Percentiles rank a stretch among this genome's conserved stretches.
Conservation (phyloP, 331 rosid genomes). For the Acacia pycnantha region DNA sequence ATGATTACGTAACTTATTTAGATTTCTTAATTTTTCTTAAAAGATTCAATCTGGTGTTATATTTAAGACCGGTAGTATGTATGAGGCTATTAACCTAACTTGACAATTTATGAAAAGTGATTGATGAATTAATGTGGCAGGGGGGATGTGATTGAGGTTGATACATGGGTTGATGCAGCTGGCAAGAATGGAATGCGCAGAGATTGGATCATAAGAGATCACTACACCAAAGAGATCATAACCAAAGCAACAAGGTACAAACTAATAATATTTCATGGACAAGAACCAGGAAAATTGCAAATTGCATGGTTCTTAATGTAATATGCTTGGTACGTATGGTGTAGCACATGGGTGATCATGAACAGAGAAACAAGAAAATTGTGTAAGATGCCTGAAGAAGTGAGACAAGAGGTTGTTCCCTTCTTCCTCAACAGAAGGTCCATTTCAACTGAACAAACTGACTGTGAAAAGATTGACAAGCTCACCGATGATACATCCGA, state of each 20-base stretch:
- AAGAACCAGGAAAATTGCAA: background rate
- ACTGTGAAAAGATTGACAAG: constrained; percentile 66
- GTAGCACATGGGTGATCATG: constrained; percentile 94
- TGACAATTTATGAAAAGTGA: background rate
- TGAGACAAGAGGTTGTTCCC: constrained; percentile 65
- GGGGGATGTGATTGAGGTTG: constrained; percentile 91
- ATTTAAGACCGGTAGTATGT: no score
- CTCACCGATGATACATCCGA: constrained; percentile 69
- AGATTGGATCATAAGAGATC: constrained; percentile 88
- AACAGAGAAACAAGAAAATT: constrained; percentile 85
- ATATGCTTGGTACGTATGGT: background rate
- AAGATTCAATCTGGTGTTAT: no score
- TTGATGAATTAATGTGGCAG: constrained; percentile 31
- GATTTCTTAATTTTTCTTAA: no score
- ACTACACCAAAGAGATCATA: constrained; percentile 62
- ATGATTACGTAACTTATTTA: no score
- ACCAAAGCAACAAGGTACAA: constrained; percentile 79
- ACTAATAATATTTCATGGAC: background rate
- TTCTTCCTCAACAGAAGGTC: constrained; percentile 66
- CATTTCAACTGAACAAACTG: constrained; percentile 47
- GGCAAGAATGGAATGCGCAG: constrained; percentile 95
- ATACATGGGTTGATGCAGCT: constrained; percentile 91
- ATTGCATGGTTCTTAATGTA: background rate
- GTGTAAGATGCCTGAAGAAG: constrained; percentile 77
- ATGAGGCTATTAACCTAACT: background rate